Evolutionary conservation across 2,329 filamentous ascomycete species (phyloP).

Genomic region (Aspergillus brasiliensis): DNA sequence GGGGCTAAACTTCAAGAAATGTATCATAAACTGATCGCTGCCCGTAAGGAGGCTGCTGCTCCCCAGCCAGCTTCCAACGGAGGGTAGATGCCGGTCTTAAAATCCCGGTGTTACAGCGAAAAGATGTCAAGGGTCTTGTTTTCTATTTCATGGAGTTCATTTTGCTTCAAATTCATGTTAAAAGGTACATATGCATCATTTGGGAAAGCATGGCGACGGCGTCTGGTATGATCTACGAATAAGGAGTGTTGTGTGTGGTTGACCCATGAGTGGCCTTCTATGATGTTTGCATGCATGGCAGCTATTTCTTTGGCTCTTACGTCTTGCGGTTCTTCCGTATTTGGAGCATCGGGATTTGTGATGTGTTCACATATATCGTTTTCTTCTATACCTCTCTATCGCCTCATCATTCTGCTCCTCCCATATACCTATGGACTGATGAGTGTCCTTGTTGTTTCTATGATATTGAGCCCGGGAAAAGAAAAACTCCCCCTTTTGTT

Average conservation of each 20-base stretch:
- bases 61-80: conserved; percentile 30
- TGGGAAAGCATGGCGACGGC: conserved; percentile 33
- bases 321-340: conserved; percentile 1
- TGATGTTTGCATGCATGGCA: conserved; percentile 24
- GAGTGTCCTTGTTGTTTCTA: neutral
- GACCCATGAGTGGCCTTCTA: conserved; percentile 23
- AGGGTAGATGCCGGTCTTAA: conserved; percentile 18
- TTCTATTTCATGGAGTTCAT: conserved; percentile 12
- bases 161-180: conserved; percentile 18
- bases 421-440: conserved; percentile 1
- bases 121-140: conserved; percentile 12
- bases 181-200: conserved; percentile 26
- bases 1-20: conserved; percentile 40
- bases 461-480: neutral
- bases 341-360: conserved; percentile 14
- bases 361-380: conserved; percentile 11
- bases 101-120: conserved; percentile 10
- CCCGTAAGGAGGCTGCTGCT: conserved; percentile 27
- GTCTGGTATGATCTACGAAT: conserved; percentile 23
- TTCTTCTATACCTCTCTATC: conserved; percentile 3
- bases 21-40: conserved; percentile 41
- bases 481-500: neutral
- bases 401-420: neutral
- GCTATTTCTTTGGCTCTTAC: conserved; percentile 11
- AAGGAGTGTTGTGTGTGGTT: conserved; percentile 14